These are phyloP conservation scores for Nigrograna mackinnonii DNA, from an alignment of 2,329 filamentous ascomycete species.

Conservation along the genomic window DNA sequence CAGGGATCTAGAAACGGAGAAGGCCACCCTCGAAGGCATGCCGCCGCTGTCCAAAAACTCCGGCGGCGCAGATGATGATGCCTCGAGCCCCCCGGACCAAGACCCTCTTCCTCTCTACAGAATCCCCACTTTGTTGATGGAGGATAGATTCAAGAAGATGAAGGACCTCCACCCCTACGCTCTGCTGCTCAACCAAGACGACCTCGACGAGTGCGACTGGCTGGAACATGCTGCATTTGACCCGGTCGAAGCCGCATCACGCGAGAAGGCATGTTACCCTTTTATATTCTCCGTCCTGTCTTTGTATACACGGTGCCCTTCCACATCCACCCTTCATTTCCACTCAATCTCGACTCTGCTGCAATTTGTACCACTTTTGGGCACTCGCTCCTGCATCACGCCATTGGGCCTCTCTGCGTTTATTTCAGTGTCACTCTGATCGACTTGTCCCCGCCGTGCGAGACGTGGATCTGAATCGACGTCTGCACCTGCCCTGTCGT, in stretches of 20 bases:
- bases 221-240: constrained; percentile 64
- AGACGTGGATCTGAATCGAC: too few species aligned
- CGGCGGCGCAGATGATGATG: constrained; percentile 2
- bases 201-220: constrained; percentile 64
- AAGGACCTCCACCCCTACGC: constrained; percentile 73
- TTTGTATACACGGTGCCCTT: too few species aligned
- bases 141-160: constrained; percentile 33
- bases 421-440: constrained; percentile 4
- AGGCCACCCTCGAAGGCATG: constrained; percentile 39
- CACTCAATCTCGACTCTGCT: constrained; percentile 2
- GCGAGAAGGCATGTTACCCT: constrained; percentile 66
- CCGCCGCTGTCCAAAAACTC: constrained; percentile 40
- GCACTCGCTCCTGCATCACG: constrained; percentile 10
- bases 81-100: constrained; percentile 16
- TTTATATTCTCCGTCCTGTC: constrained; percentile 10
- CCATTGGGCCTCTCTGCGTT: constrained; percentile 1
- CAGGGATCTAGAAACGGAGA: constrained; percentile 45
- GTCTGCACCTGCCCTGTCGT: too few species aligned
- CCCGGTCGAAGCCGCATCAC: constrained; percentile 58
- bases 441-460: constrained; percentile 1
- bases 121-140: constrained; percentile 20
- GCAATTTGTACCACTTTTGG: constrained; percentile 14
- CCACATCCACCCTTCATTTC: constrained; percentile 4
- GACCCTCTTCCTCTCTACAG: constrained; percentile 25
- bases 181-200: constrained; percentile 70